Base-by-base conservation (phyloP, 352 stramenopile species). In the Pythium monospermum region DNA sequence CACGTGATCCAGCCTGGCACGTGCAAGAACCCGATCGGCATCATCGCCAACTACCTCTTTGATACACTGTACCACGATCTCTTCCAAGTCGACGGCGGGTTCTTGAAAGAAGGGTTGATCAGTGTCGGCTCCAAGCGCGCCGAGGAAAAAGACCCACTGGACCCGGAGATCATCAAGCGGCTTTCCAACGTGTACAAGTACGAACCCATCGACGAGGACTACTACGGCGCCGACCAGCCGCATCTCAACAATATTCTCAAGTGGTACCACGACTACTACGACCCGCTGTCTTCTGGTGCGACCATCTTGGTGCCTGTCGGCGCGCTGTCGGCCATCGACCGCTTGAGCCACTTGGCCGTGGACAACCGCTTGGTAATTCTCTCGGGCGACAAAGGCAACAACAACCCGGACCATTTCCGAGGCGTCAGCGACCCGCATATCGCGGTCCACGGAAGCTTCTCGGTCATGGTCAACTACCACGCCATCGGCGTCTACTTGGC, bases 401-500 rank as follows among this genome's bases (percentile, higher is more conserved):
- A 91, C 63, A 91, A 96, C 51, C 83, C 85, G 0, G 88, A 97
- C 32, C 90, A 97, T 57, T 97, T 98, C 54, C 60, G 75, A 19
- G 88, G 87, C 5, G 58, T 96, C 16, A 83, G 72, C 44, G 94
- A 98, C 64, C 93, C 94, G 15, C 92, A 98, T 61, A 97, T 98
- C 30, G 94, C 94, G 0, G 81, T 98, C 19, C 94, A 98, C 57
- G 94, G 94, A 10, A 96, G 83, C 30, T 98, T 98, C 59, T 97
- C 85, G 2, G 80, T 98, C 44, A 98, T 94, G 83, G 85, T 98
- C 21, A 98, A 98, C 59, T 98, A 97, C 64, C 91, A 98, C 59
- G 88, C 89, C 4, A 95, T 98, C 52, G 89, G 91, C 11, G 66
- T 95, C 19, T 92, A 95, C 65, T 91, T 95, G 51, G 93, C 87